Evolutionary conservation across 1,284 basidiomycete genomes (phyloP).

Genomic region (Ganoderma sinense): DNA sequence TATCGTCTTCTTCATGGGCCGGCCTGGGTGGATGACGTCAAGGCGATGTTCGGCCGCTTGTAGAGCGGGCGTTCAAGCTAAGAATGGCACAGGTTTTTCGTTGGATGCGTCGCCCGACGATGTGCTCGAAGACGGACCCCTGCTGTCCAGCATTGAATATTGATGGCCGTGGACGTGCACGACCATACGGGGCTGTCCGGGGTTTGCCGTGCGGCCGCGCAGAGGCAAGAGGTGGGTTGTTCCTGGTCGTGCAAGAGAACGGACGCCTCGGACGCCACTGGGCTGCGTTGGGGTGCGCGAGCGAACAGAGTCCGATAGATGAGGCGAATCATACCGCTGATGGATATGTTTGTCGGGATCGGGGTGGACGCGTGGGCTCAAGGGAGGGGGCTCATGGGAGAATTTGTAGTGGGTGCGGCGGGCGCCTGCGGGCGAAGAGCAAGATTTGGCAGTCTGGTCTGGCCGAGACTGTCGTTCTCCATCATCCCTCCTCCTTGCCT

Average conservation of each 20-base stretch:
- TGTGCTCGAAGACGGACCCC: not conserved
- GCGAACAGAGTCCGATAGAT: not conserved
- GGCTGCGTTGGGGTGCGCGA: not conserved
- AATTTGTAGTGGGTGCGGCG: slow-evolving; percentile 11
- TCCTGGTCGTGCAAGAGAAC: not conserved
- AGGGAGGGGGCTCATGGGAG: slow-evolving; percentile 19
- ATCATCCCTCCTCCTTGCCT: slow-evolving; percentile 21
- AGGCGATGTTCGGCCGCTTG: slow-evolving; percentile 1
- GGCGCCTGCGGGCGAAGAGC: slow-evolving; percentile 21
- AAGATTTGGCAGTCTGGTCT: slow-evolving; percentile 31
- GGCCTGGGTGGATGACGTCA: slow-evolving; percentile 14
- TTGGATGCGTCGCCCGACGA: not conserved
- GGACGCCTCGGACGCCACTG: not conserved
- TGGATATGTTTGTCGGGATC: slow-evolving; percentile 1
- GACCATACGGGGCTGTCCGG: slow-evolving; percentile 19
- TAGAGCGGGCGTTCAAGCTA: not conserved
- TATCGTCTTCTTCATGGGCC: not conserved
- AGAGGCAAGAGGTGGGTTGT: not conserved
- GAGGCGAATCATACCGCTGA: not conserved
- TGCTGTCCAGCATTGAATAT: not conserved
- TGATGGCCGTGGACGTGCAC: not conserved
- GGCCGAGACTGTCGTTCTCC: slow-evolving; percentile 33
- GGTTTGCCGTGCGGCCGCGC: not conserved
- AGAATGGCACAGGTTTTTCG: not conserved
- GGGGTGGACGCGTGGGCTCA: slow-evolving; percentile 10